A percentile compares a stretch with the other conserved stretches of the same genome.
Conservation (phyloP, 202 grass and related monocot genomes). For the Setaria italica region DNA sequence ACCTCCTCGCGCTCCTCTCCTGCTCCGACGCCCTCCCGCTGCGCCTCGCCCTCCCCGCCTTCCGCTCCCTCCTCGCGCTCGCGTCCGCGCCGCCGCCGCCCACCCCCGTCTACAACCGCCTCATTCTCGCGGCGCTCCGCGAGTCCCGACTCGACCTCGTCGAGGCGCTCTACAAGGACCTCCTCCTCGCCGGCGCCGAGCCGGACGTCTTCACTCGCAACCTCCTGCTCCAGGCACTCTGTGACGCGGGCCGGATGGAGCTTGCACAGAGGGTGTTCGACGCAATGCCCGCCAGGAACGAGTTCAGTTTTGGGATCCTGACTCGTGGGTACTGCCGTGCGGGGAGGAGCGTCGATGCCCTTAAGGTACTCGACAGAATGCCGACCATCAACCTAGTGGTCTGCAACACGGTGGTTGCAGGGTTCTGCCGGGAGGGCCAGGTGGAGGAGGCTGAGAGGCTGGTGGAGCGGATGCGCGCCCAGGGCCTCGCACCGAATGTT, state of each 20-base stretch:
- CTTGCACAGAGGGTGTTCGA: slow-evolving; percentile 83
- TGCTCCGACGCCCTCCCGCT: slow-evolving; percentile 44
- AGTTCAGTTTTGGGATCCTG: slow-evolving; percentile 88
- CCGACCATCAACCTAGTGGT: slow-evolving; percentile 73
- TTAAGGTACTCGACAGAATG: slow-evolving; percentile 76
- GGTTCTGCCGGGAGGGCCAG: slow-evolving; percentile 81
- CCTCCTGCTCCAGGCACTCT: slow-evolving; percentile 63
- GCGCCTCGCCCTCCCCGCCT: slow-evolving; percentile 54
- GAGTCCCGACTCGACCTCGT: slow-evolving; percentile 66
- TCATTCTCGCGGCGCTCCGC: slow-evolving; percentile 67
- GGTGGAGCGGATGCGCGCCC: slow-evolving; percentile 70
- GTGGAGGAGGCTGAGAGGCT: slow-evolving; percentile 79
- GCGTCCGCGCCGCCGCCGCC: slow-evolving; percentile 55
- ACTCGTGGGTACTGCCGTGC: slow-evolving; percentile 67
- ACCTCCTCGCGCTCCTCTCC: slow-evolving; percentile 44
- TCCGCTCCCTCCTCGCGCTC: slow-evolving; percentile 73
- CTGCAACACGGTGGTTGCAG: slow-evolving; percentile 85
- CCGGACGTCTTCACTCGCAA: slow-evolving; percentile 86
- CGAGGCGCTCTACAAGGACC: slow-evolving; percentile 83
- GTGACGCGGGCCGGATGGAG: slow-evolving; percentile 68
- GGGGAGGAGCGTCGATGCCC: slow-evolving; percentile 47
- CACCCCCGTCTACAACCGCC: slow-evolving; percentile 79
- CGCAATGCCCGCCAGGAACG: slow-evolving; percentile 71
- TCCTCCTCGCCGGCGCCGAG: slow-evolving; percentile 63
- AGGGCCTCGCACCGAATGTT: slow-evolving; percentile 74